phyloP scores from a whole-genome alignment of 1,284 basidiomycete genomes.

The Puccinia novopanici region DNA sequence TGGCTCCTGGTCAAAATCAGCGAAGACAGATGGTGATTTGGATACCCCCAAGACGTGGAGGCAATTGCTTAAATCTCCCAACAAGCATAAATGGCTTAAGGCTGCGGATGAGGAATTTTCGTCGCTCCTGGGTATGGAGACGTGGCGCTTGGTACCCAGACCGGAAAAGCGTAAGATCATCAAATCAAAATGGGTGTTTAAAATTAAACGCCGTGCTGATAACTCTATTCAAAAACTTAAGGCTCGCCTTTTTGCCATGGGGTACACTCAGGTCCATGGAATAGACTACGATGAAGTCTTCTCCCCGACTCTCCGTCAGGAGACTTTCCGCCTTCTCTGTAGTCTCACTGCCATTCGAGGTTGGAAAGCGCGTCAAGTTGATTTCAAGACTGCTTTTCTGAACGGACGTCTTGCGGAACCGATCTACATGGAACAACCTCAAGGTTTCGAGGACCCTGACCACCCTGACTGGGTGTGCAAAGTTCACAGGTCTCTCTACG shows the following conservation, averaged over 20 bases:
- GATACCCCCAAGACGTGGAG: not conserved
- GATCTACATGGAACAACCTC: slow-evolving; percentile 7
- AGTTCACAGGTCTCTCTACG: not conserved
- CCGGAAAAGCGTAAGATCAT: slow-evolving; percentile 4
- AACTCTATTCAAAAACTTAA: slow-evolving; percentile 2
- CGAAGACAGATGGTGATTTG: too few relatives aligned
- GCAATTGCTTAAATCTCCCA: not conserved
- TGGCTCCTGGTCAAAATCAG: too few relatives aligned
- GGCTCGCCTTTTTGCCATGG: slow-evolving; percentile 16
- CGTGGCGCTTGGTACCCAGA: not conserved
- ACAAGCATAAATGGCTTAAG: not conserved
- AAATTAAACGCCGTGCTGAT: not conserved
- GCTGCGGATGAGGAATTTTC: not conserved
- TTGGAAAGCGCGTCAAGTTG: slow-evolving; percentile 6
- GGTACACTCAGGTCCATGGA: slow-evolving; percentile 1
- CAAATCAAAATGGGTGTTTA: not conserved
- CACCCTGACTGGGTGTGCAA: slow-evolving; percentile 7
- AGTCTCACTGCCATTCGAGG: not conserved
- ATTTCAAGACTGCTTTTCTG: too few relatives aligned
- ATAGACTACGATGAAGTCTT: slow-evolving; percentile 16
- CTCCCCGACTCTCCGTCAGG: not conserved
- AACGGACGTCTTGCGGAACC: not conserved
- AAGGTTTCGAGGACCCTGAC: not conserved
- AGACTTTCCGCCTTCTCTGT: not conserved
- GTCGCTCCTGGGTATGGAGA: not conserved